Conservation (phyloP, 169 alveolate species). For the Plasmodium reichenowi region DNA sequence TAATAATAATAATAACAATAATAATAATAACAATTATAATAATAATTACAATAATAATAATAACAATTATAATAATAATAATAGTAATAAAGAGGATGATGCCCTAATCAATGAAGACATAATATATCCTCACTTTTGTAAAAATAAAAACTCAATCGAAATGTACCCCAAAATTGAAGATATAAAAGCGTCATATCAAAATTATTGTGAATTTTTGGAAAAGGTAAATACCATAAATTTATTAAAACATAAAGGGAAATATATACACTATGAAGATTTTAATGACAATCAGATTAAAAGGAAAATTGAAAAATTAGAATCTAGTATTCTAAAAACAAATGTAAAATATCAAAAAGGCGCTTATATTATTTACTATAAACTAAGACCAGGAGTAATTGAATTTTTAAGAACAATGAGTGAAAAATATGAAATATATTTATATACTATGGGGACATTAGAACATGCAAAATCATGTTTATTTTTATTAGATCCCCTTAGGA, state of each 20-base stretch:
- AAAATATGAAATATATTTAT: constrained; percentile 84
- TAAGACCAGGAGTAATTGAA: constrained; percentile 90
- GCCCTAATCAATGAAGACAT: constrained; percentile 4
- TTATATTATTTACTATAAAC: constrained; percentile 80
- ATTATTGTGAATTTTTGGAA: constrained; percentile 74
- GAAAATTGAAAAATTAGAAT: constrained; percentile 75
- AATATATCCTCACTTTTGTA: constrained; percentile 17
- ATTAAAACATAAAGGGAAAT: constrained; percentile 73
- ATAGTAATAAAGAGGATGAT: background rate
- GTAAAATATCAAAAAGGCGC: constrained; percentile 78
- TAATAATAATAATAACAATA: background rate
- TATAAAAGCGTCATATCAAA: constrained; percentile 73
- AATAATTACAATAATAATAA: background rate
- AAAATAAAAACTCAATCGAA: constrained; percentile 11
- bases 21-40: background rate
- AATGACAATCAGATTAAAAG: constrained; percentile 29
- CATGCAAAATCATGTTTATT: constrained; percentile 87
- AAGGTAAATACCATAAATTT: constrained; percentile 49
- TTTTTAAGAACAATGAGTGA: constrained; percentile 79
- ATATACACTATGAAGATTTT: constrained; percentile 77
- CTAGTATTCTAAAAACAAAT: constrained; percentile 73
- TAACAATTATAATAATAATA: background rate
- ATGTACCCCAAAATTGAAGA: constrained; percentile 39
- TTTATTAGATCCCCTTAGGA: constrained; percentile 85
- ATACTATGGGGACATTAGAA: constrained; percentile 89